Evolutionary conservation across 768 basidiomycete species (phyloP).

Genomic region (Leucogyrophana mollusca): DNA sequence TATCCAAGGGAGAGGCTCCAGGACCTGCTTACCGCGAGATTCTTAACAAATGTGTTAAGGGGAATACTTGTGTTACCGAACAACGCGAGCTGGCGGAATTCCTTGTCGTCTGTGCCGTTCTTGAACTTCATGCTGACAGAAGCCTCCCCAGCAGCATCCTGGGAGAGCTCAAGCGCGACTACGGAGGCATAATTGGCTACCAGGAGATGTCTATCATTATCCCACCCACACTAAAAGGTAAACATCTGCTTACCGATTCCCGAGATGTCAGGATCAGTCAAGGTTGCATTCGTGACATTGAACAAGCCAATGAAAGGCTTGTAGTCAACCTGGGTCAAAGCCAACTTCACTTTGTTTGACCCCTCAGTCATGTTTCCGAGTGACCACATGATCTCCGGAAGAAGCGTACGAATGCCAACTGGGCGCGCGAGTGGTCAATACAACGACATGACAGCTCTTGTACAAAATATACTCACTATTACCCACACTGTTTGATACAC

Average conservation of each 20-base stretch:
- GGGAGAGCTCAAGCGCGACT: constrained; percentile 66
- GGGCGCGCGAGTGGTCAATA: constrained; percentile 2
- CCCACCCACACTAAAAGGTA: not conserved
- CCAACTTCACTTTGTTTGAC: constrained; percentile 72
- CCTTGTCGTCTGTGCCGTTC: constrained; percentile 62
- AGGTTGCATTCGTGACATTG: constrained; percentile 65
- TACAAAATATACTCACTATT: constrained; percentile 54
- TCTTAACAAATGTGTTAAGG: constrained; percentile 14
- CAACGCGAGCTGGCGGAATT: constrained; percentile 63
- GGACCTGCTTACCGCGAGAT: constrained; percentile 19
- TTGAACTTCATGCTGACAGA: constrained; percentile 80
- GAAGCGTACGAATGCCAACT: constrained; percentile 81
- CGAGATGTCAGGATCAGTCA: constrained; percentile 55
- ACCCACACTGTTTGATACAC: constrained; percentile 57
- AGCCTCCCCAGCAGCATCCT: constrained; percentile 63
- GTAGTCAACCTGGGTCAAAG: constrained; percentile 77
- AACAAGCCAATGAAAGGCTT: constrained; percentile 89
- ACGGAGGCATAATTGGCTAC: constrained; percentile 72
- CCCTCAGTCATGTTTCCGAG: constrained; percentile 76
- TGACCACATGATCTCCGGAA: constrained; percentile 67
- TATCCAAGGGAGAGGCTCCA: not conserved
- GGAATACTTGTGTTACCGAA: constrained; percentile 44
- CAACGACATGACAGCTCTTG: not conserved
- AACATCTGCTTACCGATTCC: constrained; percentile 57
- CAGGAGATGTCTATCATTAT: not conserved